Evolutionary conservation across 164 flowering plant species (phyloP).

Genomic region (Sedum album): DNA sequence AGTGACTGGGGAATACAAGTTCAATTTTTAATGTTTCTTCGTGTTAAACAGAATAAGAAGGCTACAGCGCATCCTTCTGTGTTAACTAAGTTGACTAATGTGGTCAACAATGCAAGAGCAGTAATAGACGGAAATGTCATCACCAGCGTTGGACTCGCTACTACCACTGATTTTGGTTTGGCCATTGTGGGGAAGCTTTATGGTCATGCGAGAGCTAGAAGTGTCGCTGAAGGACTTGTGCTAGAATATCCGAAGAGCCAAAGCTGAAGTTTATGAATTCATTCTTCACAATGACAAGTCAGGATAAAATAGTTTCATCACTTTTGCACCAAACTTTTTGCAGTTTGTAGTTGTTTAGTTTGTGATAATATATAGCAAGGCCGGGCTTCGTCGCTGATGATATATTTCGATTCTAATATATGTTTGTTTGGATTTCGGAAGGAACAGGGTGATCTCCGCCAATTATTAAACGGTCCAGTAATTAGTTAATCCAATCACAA

Average conservation of each 20-base stretch:
- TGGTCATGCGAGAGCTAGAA: slow-evolving; percentile 79
- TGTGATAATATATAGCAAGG: too few relatives aligned
- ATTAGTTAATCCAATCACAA: too few relatives aligned
- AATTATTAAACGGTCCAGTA: too few relatives aligned
- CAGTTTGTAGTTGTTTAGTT: too few relatives aligned
- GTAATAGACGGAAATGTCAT: slow-evolving; percentile 82
- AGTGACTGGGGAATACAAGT: background rate
- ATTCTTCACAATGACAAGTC: too few relatives aligned
- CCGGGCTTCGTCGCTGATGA: too few relatives aligned
- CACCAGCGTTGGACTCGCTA: slow-evolving; percentile 68
- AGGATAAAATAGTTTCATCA: too few relatives aligned
- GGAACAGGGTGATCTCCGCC: too few relatives aligned
- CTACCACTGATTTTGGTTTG: slow-evolving; percentile 57
- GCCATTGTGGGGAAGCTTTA: slow-evolving; percentile 76
- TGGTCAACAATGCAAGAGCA: slow-evolving; percentile 40
- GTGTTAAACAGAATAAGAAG: slow-evolving; percentile 45
- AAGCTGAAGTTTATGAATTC: background rate
- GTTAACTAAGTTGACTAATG: slow-evolving; percentile 25
- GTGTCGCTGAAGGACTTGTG: slow-evolving; percentile 93
- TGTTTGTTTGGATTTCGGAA: too few relatives aligned
- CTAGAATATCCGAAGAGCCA: slow-evolving; percentile 54
- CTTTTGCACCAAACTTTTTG: too few relatives aligned
- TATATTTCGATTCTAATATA: too few relatives aligned
- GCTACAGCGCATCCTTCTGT: slow-evolving; percentile 55
- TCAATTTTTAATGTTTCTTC: slow-evolving; percentile 6